Percentiles rank a stretch among this genome's conserved stretches.
phyloP scores from a whole-genome alignment of 371 early-diverging fungal species.

The Aphelidium insulamus region DNA sequence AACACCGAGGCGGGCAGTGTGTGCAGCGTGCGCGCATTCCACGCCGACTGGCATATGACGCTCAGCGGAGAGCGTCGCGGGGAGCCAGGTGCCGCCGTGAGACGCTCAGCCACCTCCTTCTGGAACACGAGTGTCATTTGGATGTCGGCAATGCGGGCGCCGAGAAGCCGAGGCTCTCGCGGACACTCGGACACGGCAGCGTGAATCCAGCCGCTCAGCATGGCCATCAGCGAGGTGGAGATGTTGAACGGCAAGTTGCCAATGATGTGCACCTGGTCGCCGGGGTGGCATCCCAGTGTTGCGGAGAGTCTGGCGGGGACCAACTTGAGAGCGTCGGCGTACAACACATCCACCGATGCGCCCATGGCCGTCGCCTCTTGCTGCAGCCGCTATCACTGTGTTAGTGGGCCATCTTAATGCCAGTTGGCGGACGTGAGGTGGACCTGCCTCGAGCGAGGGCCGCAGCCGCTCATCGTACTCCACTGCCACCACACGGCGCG shows the following conservation, averaged over 20 bases:
- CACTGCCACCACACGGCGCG: neutral
- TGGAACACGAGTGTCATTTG: slow-evolving; percentile 3
- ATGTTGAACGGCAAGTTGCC: slow-evolving; percentile 1
- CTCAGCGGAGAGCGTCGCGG: neutral
- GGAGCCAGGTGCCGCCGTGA: neutral
- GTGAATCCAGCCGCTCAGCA: too few relatives aligned
- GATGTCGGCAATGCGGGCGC: neutral
- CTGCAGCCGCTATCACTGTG: too few relatives aligned
- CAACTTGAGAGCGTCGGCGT: too few relatives aligned
- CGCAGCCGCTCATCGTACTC: slow-evolving; percentile 1
- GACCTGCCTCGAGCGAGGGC: neutral
- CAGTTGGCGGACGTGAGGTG: too few relatives aligned
- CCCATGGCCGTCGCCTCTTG: too few relatives aligned
- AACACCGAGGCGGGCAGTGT: neutral
- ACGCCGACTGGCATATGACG: neutral
- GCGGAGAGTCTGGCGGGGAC: too few relatives aligned
- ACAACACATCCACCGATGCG: too few relatives aligned
- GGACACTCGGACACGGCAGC: too few relatives aligned
- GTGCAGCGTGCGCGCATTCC: too few relatives aligned
- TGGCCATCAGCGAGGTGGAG: neutral
- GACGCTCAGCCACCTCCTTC: neutral
- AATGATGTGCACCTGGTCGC: slow-evolving; percentile 1
- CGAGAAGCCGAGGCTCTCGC: too few relatives aligned
- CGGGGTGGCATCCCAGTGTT: too few relatives aligned
- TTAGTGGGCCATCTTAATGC: too few relatives aligned